These are phyloP conservation scores for Nigrospora osmanthi DNA, from an alignment of 2,329 filamentous ascomycete species.

Conservation along the genomic window DNA sequence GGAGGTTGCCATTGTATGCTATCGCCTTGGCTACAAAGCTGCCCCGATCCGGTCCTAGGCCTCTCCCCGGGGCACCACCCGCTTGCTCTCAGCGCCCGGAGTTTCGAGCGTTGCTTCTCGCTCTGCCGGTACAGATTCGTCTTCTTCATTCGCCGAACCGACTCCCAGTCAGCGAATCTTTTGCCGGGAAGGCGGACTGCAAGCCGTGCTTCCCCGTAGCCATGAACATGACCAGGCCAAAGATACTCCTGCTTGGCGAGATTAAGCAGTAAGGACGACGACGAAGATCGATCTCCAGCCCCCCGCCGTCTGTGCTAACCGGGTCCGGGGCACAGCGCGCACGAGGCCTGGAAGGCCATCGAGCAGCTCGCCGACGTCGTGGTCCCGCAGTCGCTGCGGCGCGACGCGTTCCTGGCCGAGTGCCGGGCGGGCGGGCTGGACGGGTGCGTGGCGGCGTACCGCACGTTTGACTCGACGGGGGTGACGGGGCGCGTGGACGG, in stretches of 20 bases:
- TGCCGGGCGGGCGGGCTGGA: conserved; percentile 58
- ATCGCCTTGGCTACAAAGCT: no score
- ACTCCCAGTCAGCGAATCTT: no score
- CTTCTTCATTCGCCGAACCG: no score
- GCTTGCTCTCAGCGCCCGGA: no score
- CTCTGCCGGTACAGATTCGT: no score
- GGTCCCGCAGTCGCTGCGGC: conserved; percentile 50
- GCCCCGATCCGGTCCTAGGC: no score
- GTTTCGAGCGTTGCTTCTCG: no score
- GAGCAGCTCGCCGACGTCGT: conserved; percentile 57
- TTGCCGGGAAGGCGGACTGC: no score
- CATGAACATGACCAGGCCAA: conserved; percentile 9
- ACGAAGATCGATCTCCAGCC: not conserved
- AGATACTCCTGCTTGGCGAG: conserved; percentile 30
- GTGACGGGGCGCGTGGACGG: conserved; percentile 65
- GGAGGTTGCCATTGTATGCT: no score
- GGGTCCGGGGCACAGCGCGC: conserved; percentile 44
- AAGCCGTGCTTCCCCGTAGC: no score
- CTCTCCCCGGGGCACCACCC: no score
- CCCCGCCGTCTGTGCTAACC: not conserved
- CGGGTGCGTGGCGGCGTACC: conserved; percentile 56
- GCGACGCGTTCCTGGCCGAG: conserved; percentile 62
- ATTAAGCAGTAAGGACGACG: conserved; percentile 30
- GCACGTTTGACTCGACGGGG: conserved; percentile 51
- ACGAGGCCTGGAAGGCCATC: conserved; percentile 56